Conservation (phyloP, 2,329 filamentous ascomycete species). For the Magnaporthiopsis incrustans region DNA sequence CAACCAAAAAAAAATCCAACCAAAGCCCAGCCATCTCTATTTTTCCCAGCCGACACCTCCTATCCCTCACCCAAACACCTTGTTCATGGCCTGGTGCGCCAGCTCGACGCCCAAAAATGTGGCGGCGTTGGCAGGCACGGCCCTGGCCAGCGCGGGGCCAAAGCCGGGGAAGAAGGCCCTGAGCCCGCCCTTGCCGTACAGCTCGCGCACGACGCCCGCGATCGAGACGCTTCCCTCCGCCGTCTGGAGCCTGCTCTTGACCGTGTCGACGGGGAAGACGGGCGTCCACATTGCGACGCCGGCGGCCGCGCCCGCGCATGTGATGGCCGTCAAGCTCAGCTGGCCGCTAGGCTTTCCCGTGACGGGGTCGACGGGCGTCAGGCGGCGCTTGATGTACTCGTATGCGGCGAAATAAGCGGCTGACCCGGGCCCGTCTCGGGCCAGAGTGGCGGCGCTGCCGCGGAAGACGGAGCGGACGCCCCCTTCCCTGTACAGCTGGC, state of each 20-base stretch:
- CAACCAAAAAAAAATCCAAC: too few species aligned
- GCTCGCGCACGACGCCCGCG: conserved; percentile 65
- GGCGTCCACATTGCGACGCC: conserved; percentile 99
- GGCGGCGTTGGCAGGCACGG: conserved; percentile 91
- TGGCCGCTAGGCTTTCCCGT: conserved; percentile 67
- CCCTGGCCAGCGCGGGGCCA: conserved; percentile 82
- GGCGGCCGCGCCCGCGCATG: conserved; percentile 78
- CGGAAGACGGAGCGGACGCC: conserved; percentile 89
- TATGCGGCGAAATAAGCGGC: conserved; percentile 97
- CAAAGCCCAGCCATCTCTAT: not conserved
- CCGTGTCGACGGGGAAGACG: conserved; percentile 93
- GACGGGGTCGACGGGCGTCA: conserved; percentile 74
- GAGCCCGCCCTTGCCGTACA: conserved; percentile 77
- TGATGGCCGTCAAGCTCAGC: conserved; percentile 73
- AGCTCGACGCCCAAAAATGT: conserved; percentile 85
- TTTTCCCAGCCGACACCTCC: too few species aligned
- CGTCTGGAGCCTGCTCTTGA: conserved; percentile 91
- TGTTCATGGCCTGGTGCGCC: conserved; percentile 76
- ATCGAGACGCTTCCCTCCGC: conserved; percentile 79
- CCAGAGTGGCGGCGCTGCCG: conserved; percentile 81
- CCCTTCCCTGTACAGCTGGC: conserved; percentile 86
- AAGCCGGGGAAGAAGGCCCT: conserved; percentile 97
- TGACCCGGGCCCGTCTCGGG: conserved; percentile 84
- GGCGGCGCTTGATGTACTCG: conserved; percentile 81
- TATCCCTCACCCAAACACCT: conserved; percentile 48